These are phyloP conservation scores for Astragalus glycyphyllos DNA, from an alignment of 306 rosid genomes.

Conservation along the genomic window DNA sequence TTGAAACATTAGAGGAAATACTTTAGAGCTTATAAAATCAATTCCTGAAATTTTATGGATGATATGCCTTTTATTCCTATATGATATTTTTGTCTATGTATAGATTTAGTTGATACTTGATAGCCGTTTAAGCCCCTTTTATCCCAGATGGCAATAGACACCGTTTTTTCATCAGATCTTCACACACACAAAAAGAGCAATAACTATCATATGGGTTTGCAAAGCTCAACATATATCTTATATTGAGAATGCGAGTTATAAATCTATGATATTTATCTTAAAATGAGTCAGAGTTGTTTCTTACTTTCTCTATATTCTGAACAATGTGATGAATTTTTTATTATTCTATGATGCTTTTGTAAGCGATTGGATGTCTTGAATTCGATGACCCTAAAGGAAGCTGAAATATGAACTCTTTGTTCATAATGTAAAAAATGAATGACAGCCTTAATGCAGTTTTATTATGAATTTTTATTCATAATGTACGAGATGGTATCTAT, in stretches of 20 bases:
- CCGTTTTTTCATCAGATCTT: constrained; percentile 86
- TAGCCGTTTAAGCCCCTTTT: constrained; percentile 83
- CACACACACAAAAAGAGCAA: constrained; percentile 35
- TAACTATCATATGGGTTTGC: constrained; percentile 9
- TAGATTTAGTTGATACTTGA: constrained; percentile 81
- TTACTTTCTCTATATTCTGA: not conserved
- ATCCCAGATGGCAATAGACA: constrained; percentile 70
- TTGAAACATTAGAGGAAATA: constrained; percentile 29
- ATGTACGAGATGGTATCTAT: no score
- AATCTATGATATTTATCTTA: constrained; percentile 18
- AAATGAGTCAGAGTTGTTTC: not conserved
- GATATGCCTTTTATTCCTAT: constrained; percentile 10
- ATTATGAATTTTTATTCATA: no score
- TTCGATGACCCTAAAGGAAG: no score
- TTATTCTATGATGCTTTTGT: no score
- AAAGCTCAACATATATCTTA: not conserved
- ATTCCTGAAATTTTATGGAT: constrained; percentile 5
- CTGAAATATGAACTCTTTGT: no score
- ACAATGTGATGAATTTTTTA: no score
- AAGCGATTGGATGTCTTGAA: no score
- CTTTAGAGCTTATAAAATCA: constrained; percentile 25
- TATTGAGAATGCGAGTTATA: constrained; percentile 6
- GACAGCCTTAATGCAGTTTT: no score
- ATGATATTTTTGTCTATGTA: constrained; percentile 26
- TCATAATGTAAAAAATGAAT: no score